These are phyloP conservation scores for Coemansia sp. DNA, from an alignment of 192 early-diverging fungal genomes.

Conservation along the genomic window DNA sequence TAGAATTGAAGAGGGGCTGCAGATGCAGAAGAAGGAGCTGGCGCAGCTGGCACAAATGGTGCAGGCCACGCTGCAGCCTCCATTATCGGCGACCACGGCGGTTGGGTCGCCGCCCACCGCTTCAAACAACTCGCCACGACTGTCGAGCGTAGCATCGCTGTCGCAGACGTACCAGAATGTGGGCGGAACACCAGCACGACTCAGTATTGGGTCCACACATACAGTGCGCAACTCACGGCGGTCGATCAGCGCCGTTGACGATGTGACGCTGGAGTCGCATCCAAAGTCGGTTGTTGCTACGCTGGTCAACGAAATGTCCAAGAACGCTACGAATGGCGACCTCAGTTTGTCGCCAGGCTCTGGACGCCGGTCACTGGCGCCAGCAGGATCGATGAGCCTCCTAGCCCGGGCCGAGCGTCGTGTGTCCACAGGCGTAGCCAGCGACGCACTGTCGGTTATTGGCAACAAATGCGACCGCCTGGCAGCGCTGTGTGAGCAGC, in stretches of 20 bases:
- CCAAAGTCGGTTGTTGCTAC: constrained; percentile 47
- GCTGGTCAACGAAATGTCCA: constrained; percentile 44
- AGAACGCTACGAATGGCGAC: neutral
- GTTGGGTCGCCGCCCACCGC: constrained; percentile 1
- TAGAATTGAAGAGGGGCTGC: constrained; percentile 24
- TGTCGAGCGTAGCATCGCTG: constrained; percentile 28
- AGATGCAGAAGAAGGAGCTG: constrained; percentile 31
- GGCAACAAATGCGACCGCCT: constrained; percentile 47
- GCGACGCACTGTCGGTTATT: constrained; percentile 41
- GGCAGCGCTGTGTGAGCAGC: constrained; percentile 36
- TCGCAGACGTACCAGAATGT: constrained; percentile 19
- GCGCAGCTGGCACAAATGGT: constrained; percentile 15
- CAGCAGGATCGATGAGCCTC: constrained; percentile 10
- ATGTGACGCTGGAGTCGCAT: constrained; percentile 26
- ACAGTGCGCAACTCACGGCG: constrained; percentile 24
- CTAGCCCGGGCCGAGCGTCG: constrained; percentile 48
- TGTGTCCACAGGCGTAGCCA: constrained; percentile 38
- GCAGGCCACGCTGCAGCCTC: constrained; percentile 14
- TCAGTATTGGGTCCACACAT: constrained; percentile 35
- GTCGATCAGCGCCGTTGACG: constrained; percentile 39
- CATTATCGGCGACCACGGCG: constrained; percentile 3
- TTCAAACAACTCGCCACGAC: constrained; percentile 18
- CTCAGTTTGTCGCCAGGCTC: constrained; percentile 6
- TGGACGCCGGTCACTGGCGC: constrained; percentile 24
- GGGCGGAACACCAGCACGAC: constrained; percentile 16